These are phyloP conservation scores for Luvunga scandens DNA, from an alignment of 345 rosid species.

Conservation along the genomic window DNA sequence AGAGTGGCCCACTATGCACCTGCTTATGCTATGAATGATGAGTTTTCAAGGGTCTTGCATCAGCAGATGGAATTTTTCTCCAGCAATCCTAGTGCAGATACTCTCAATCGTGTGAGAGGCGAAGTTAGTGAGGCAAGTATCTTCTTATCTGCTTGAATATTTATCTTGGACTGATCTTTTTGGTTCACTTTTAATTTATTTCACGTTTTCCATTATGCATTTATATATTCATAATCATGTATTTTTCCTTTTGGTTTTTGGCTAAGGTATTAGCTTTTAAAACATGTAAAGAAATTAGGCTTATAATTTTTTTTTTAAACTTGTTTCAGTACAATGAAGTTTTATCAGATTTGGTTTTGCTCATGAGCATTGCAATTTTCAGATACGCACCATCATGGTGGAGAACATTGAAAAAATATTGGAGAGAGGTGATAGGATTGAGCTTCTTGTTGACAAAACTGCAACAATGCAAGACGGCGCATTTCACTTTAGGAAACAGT, in stretches of 20 bases:
- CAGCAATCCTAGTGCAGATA: conserved; percentile 82
- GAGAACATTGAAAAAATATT: conserved; percentile 95
- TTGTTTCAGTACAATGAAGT: not conserved
- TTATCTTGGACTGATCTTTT: conserved; percentile 1
- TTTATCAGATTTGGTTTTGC: not conserved
- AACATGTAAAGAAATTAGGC: not conserved
- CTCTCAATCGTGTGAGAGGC: conserved; percentile 89
- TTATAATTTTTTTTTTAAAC: not conserved
- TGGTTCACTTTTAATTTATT: conserved; percentile 1
- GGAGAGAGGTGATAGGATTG: conserved; percentile 95
- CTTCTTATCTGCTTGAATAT: conserved; percentile 10
- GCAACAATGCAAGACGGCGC: conserved; percentile 92
- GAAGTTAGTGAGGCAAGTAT: conserved; percentile 84
- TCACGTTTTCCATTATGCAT: not conserved
- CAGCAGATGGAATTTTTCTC: conserved; percentile 99
- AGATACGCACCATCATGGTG: conserved; percentile 94
- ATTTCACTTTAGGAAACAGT: conserved; percentile 95
- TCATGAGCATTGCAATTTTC: conserved; percentile 11
- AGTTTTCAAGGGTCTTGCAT: conserved; percentile 97
- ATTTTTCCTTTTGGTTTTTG: not conserved
- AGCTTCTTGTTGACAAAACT: conserved; percentile 93
- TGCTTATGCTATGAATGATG: conserved; percentile 98
- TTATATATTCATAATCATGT: not conserved
- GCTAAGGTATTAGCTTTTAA: not conserved
- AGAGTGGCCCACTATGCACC: conserved; percentile 80